Percentiles rank a stretch among this genome's conserved stretches.
Evolutionary conservation across 2,329 filamentous ascomycete species (phyloP).

Genomic region (Xylaria digitata): DNA sequence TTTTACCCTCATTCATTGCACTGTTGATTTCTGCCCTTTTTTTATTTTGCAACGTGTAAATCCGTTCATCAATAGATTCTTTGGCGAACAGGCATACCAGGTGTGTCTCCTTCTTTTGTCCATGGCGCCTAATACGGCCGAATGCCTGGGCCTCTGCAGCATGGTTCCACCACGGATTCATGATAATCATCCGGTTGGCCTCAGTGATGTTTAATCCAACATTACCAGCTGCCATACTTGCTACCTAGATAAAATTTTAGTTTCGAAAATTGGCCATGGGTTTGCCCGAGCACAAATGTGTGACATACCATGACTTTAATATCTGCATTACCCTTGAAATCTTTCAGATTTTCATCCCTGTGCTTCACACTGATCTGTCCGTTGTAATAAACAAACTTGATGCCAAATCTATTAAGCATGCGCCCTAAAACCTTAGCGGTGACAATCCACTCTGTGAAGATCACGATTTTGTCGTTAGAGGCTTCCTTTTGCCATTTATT

Average conservation of each 20-base stretch:
- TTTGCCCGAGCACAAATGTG: not conserved
- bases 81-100: constrained; percentile 64
- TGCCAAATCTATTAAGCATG: constrained; percentile 46
- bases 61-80: constrained; percentile 30
- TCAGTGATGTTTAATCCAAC: constrained; percentile 55
- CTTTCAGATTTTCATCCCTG: constrained; percentile 37
- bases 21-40: constrained; percentile 21
- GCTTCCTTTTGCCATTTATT: constrained; percentile 14
- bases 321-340: constrained; percentile 35
- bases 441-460: constrained; percentile 42
- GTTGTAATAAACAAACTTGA: constrained; percentile 55
- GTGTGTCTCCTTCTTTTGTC: constrained; percentile 69
- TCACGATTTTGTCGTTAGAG: constrained; percentile 32
- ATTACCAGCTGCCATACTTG: constrained; percentile 51
- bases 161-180: constrained; percentile 72
- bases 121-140: constrained; percentile 70
- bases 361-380: constrained; percentile 39
- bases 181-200: constrained; percentile 65
- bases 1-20: constrained; percentile 19
- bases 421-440: constrained; percentile 52
- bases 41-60: constrained; percentile 9
- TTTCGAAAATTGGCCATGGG: constrained; percentile 7
- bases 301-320: constrained; percentile 53
- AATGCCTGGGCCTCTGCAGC: constrained; percentile 70
- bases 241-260: constrained; percentile 47